Evolutionary conservation across 371 early-diverging fungal species (phyloP).

Genomic region (Agmasoma carcini): DNA sequence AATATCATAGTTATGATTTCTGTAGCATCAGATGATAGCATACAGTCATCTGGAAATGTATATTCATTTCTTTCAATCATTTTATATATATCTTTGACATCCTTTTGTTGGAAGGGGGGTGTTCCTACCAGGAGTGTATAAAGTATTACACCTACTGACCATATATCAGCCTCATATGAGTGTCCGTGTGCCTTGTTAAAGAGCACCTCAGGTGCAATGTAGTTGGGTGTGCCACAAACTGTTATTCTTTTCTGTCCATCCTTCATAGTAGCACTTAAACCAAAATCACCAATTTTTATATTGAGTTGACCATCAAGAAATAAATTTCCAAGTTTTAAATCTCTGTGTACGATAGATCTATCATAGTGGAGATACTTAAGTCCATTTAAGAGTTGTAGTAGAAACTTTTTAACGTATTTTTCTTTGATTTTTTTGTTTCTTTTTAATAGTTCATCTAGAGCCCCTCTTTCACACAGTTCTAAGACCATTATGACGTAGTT

Average conservation of each 20-base stretch:
- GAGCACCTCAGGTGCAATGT: slow-evolving; percentile 89
- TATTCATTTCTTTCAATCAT: slow-evolving; percentile 64
- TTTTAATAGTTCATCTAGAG: slow-evolving; percentile 64
- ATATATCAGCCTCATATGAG: slow-evolving; percentile 84
- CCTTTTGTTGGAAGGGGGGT: slow-evolving; percentile 80
- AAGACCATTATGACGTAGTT: slow-evolving; percentile 74
- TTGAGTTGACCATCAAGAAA: slow-evolving; percentile 67
- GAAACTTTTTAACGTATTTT: slow-evolving; percentile 68
- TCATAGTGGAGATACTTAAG: slow-evolving; percentile 68
- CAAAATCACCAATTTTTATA: slow-evolving; percentile 88
- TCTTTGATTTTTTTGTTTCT: slow-evolving; percentile 65
- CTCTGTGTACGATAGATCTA: slow-evolving; percentile 74
- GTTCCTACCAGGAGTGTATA: slow-evolving; percentile 75
- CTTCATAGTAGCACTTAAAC: slow-evolving; percentile 61
- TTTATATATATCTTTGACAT: slow-evolving; percentile 64
- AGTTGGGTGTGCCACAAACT: slow-evolving; percentile 91
- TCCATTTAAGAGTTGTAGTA: slow-evolving; percentile 66
- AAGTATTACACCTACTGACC: slow-evolving; percentile 78
- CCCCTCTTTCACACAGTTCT: slow-evolving; percentile 84
- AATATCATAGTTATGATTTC: slow-evolving; percentile 64
- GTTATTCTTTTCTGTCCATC: slow-evolving; percentile 57
- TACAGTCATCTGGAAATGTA: slow-evolving; percentile 61
- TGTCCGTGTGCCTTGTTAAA: slow-evolving; percentile 68
- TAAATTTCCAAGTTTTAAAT: slow-evolving; percentile 85
- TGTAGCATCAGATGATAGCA: slow-evolving; percentile 61